Conservation (phyloP, 257 asterid species). For the Scutellaria baicalensis region DNA sequence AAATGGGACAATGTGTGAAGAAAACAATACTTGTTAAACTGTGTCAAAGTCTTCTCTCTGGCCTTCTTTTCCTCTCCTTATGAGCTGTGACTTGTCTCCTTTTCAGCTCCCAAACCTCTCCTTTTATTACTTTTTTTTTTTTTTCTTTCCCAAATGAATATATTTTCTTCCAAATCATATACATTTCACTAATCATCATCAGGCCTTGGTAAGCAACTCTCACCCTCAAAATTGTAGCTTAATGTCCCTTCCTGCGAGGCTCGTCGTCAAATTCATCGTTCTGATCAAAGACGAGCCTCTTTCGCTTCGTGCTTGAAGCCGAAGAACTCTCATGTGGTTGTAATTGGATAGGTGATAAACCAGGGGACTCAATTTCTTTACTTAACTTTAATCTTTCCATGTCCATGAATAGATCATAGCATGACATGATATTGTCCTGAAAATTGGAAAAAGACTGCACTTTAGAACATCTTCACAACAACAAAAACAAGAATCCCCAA, state of each 20-base stretch:
- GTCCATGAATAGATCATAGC: constrained; percentile 29
- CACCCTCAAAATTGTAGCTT: not conserved
- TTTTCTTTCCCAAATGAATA: not conserved
- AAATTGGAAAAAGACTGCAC: not conserved
- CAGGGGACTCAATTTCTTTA: constrained; percentile 30
- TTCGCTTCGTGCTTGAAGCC: constrained; percentile 30
- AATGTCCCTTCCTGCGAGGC: constrained; percentile 17
- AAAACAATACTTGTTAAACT: constrained; percentile 27
- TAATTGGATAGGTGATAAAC: constrained; percentile 28
- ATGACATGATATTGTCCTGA: constrained; percentile 44
- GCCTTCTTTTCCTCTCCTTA: constrained; percentile 19
- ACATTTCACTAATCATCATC: not conserved
- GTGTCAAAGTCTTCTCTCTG: constrained; percentile 26
- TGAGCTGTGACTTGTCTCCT: constrained; percentile 15
- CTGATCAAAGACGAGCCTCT: constrained; percentile 43
- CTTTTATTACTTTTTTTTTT: not conserved
- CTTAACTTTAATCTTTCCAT: constrained; percentile 6
- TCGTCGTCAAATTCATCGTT: constrained; percentile 16
- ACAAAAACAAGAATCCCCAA: not conserved
- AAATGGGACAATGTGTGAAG: constrained; percentile 19
- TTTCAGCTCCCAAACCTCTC: constrained; percentile 18
- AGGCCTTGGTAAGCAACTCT: not conserved
- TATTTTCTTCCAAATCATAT: constrained; percentile 23
- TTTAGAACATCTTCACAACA: not conserved
- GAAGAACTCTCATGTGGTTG: constrained; percentile 22